These are phyloP conservation scores for Backusella luteola DNA, from an alignment of 192 early-diverging fungal species.

Conservation along the genomic window DNA sequence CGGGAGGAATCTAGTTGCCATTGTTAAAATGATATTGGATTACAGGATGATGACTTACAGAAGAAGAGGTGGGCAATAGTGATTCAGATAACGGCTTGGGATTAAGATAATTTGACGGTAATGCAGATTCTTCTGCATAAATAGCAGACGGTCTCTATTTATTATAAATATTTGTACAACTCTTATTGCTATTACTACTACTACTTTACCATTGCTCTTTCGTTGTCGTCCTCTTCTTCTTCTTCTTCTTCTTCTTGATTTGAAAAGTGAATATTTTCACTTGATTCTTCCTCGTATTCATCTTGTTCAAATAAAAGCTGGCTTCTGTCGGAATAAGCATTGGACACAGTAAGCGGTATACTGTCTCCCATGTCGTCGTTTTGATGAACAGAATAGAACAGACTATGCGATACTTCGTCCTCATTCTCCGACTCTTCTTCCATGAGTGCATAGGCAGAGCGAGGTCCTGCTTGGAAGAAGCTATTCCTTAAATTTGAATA, in stretches of 20 bases:
- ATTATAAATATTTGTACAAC: not conserved
- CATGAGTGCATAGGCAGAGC: constrained; percentile 22
- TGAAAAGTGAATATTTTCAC: not conserved
- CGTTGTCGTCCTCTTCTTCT: constrained; percentile 18
- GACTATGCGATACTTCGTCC: constrained; percentile 26
- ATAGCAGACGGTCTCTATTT: constrained; percentile 52
- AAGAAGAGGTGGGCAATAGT: constrained; percentile 40
- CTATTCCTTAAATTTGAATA: constrained; percentile 14
- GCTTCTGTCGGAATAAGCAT: constrained; percentile 33
- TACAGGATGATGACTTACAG: constrained; percentile 29
- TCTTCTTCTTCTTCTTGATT: constrained; percentile 15
- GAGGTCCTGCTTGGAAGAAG: constrained; percentile 3
- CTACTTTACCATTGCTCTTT: constrained; percentile 1
- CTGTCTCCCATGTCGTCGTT: constrained; percentile 22
- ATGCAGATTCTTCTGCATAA: constrained; percentile 47
- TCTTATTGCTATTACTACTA: not conserved
- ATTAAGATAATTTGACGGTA: constrained; percentile 31
- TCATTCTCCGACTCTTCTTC: constrained; percentile 34
- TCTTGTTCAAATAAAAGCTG: constrained; percentile 29
- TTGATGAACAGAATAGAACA: constrained; percentile 32
- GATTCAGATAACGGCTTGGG: constrained; percentile 44
- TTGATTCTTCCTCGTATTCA: constrained; percentile 8
- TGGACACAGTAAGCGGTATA: constrained; percentile 29
- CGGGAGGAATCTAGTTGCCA: constrained; percentile 29
- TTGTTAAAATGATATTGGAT: no score